Conservation (phyloP, 352 stramenopile species). For the Phytophthora cryptogea region DNA sequence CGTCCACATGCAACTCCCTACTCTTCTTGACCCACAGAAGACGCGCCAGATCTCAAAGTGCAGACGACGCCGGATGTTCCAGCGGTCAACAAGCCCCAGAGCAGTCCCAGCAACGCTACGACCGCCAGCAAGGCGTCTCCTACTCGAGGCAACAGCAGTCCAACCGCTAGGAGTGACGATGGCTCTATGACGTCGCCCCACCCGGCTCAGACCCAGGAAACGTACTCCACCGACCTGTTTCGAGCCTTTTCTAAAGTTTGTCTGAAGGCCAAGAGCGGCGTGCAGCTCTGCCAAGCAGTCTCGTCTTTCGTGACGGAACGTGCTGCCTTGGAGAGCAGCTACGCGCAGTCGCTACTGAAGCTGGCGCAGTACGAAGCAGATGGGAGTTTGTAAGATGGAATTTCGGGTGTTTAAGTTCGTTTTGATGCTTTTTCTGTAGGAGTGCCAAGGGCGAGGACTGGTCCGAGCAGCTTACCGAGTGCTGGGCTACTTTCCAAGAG, state of each 20-base stretch:
- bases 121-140: neutral
- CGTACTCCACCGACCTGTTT: slow-evolving; percentile 78
- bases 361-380: slow-evolving; percentile 51
- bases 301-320: slow-evolving; percentile 66
- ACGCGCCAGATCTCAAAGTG: slow-evolving; percentile 9
- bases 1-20: slow-evolving; percentile 1
- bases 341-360: slow-evolving; percentile 63
- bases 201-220: slow-evolving; percentile 15
- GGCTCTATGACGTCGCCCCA: slow-evolving; percentile 10
- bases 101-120: slow-evolving; percentile 10
- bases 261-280: slow-evolving; percentile 75
- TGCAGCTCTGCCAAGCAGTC: slow-evolving; percentile 77
- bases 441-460: slow-evolving; percentile 70
- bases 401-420: slow-evolving; percentile 7
- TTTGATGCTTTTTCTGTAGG: slow-evolving; percentile 27
- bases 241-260: slow-evolving; percentile 71
- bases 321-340: slow-evolving; percentile 57
- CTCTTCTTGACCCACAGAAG: slow-evolving; percentile 9
- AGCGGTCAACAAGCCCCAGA: slow-evolving; percentile 3
- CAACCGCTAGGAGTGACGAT: slow-evolving; percentile 9
- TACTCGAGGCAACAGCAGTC: slow-evolving; percentile 13
- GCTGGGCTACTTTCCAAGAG: slow-evolving; percentile 61
- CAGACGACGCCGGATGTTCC: slow-evolving; percentile 16
- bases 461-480: slow-evolving; percentile 59
- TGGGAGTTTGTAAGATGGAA: neutral